Conservation (phyloP, 176 grass and related monocot species). For the Rhynchospora breviuscula region DNA sequence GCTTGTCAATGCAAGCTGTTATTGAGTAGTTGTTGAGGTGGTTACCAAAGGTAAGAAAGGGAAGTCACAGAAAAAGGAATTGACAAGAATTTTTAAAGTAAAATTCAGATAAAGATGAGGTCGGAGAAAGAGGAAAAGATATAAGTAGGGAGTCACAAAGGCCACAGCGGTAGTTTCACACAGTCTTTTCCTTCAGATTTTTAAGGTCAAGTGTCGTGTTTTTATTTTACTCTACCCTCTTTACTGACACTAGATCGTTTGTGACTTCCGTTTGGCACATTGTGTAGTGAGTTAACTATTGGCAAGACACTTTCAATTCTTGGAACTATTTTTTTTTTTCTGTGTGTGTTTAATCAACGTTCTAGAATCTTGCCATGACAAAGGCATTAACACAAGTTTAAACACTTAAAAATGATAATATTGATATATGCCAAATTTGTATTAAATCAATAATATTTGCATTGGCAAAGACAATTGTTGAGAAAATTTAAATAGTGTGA, state of each 20-base stretch:
- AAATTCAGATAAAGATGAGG: constrained; percentile 5
- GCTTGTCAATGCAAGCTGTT: constrained; percentile 25
- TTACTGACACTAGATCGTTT: neutral
- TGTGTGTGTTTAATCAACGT: too few species aligned
- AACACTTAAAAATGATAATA: too few species aligned
- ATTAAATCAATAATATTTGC: too few species aligned
- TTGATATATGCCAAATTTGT: too few species aligned
- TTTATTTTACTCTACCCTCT: constrained; percentile 36
- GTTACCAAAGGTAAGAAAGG: constrained; percentile 21
- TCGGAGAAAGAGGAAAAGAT: neutral
- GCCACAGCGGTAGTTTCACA: constrained; percentile 35
- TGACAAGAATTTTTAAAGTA: neutral
- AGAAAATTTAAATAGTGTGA: too few species aligned
- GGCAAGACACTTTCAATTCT: too few species aligned
- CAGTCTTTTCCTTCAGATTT: constrained; percentile 70
- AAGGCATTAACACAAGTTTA: too few species aligned
- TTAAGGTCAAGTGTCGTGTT: constrained; percentile 70
- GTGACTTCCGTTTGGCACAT: neutral
- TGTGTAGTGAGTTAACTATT: neutral
- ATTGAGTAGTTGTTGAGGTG: constrained; percentile 4
- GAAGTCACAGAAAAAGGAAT: constrained; percentile 2
- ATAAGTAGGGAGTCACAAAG: neutral
- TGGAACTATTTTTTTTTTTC: too few species aligned
- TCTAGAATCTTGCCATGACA: too few species aligned
- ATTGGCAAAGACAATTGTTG: too few species aligned